Percentiles rank a stretch among this genome's conserved stretches.
Conservation (phyloP, 108 stramenopile genomes). For the Chaetoceros muelleri region DNA sequence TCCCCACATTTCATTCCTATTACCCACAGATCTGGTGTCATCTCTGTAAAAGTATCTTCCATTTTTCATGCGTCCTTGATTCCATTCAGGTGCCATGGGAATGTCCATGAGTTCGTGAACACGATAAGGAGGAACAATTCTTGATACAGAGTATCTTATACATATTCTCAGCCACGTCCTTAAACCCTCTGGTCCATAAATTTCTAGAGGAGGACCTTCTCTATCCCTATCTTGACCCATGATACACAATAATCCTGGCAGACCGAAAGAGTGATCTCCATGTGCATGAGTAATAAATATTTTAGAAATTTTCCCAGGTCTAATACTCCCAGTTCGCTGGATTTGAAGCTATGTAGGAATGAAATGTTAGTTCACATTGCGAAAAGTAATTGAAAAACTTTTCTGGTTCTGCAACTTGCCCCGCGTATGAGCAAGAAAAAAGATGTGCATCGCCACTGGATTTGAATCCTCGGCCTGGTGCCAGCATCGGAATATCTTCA, state of each 20-base stretch:
- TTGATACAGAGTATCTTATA: slow-evolving; percentile 74
- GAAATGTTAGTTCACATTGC: slow-evolving; percentile 11
- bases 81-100: slow-evolving; percentile 87
- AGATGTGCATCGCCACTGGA: slow-evolving; percentile 30
- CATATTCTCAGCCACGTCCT: slow-evolving; percentile 79
- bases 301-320: slow-evolving; percentile 66
- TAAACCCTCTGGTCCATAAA: slow-evolving; percentile 91
- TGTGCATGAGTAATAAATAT: slow-evolving; percentile 95
- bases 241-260: slow-evolving; percentile 87
- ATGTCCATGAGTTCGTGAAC: slow-evolving; percentile 92
- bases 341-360: slow-evolving; percentile 37
- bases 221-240: slow-evolving; percentile 82
- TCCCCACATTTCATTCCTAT: slow-evolving; percentile 22
- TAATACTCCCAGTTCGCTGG: slow-evolving; percentile 52
- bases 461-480: slow-evolving; percentile 38
- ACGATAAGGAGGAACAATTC: slow-evolving; percentile 77
- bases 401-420: too few relatives aligned
- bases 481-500: slow-evolving; percentile 47
- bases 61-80: slow-evolving; percentile 22
- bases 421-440: slow-evolving; percentile 13
- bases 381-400: slow-evolving; percentile 14
- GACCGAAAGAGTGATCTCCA: slow-evolving; percentile 86
- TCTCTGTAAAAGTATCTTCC: slow-evolving; percentile 38
- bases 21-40: slow-evolving; percentile 1
- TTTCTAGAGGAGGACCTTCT: slow-evolving; percentile 60